Conservation (phyloP, 345 rosid species). For the Gossypium arboreum region DNA sequence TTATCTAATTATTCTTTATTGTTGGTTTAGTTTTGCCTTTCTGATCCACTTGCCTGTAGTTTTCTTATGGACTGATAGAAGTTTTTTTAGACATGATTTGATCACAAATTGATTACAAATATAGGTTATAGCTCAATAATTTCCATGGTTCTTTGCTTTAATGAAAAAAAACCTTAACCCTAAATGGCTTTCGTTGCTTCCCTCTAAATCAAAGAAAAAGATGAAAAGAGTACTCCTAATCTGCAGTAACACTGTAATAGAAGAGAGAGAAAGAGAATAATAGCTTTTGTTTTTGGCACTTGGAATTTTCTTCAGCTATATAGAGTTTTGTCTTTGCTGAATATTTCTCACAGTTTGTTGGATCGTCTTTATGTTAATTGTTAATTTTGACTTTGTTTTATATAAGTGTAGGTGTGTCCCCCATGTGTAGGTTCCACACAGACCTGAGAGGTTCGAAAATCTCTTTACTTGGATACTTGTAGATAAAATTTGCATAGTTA, state of each 20-base stretch:
- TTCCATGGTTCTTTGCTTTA: not conserved
- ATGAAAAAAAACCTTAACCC: not conserved
- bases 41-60: not conserved
- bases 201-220: not conserved
- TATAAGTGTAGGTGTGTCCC: not conserved
- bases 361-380: not conserved
- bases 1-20: not conserved
- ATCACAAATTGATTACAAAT: not conserved
- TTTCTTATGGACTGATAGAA: not conserved
- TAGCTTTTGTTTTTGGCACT: constrained; percentile 3
- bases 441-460: not conserved
- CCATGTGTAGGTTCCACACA: not conserved
- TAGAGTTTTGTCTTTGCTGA: constrained; percentile 8
- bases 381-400: constrained; percentile 7
- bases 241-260: not conserved
- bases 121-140: not conserved
- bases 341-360: not conserved
- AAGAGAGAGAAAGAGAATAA: not conserved
- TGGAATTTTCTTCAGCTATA: constrained; percentile 1
- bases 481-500: constrained; percentile 9
- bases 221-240: not conserved
- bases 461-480: not conserved
- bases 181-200: not conserved
- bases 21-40: not conserved
- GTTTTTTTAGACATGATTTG: not conserved